Conservation (phyloP, 352 stramenopile species). For the Pythium brassicae region DNA sequence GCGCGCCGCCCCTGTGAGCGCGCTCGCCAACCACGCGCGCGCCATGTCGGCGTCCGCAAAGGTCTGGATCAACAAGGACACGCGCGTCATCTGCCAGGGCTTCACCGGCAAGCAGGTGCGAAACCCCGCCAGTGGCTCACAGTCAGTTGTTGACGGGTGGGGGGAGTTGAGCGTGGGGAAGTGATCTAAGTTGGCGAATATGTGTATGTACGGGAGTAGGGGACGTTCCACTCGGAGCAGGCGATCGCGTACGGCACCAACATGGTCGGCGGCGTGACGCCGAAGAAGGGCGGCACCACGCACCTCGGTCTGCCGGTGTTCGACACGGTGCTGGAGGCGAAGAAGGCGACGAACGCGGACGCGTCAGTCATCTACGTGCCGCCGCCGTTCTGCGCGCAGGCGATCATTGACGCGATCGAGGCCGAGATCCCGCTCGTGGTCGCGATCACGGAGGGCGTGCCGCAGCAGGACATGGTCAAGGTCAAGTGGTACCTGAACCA, state of each 20-base stretch:
- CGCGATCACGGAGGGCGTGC: constrained; percentile 99
- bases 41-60: constrained; percentile 95
- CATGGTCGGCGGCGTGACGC: constrained; percentile 98
- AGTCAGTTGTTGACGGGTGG: not conserved
- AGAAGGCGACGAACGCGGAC: constrained; percentile 89
- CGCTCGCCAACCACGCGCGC: constrained; percentile 39
- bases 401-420: constrained; percentile 99
- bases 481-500: constrained; percentile 94
- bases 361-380: constrained; percentile 99
- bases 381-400: constrained; percentile 95
- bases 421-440: constrained; percentile 95
- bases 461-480: constrained; percentile 99
- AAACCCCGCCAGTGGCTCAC: too few relatives aligned
- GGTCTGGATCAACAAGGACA: constrained; percentile 99
- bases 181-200: not conserved
- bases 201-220: constrained; percentile 32
- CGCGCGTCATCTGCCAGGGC: constrained; percentile 98
- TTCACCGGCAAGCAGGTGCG: constrained; percentile 99
- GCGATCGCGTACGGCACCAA: constrained; percentile 99
- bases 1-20: constrained; percentile 46
- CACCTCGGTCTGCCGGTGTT: constrained; percentile 99
- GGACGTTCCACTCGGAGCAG: constrained; percentile 99
- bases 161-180: not conserved
- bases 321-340: constrained; percentile 92
- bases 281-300: constrained; percentile 96